Evolutionary conservation across 1,139 yeast genomes (phyloP).

Genomic region (Wickerhamiella pararugosa): DNA sequence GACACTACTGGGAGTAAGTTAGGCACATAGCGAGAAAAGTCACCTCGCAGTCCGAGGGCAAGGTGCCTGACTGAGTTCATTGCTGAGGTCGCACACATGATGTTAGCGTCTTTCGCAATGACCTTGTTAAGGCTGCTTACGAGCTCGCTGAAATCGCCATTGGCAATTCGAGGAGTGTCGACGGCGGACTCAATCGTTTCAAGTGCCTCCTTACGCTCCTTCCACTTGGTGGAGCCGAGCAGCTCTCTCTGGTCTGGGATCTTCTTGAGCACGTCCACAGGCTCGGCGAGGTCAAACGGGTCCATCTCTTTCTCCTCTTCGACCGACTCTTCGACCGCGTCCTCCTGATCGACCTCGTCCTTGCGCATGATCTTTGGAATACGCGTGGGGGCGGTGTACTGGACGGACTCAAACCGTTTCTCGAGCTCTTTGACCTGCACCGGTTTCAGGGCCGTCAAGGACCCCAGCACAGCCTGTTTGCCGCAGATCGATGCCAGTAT

Average conservation of each 20-base stretch:
- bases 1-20: conserved; percentile 47
- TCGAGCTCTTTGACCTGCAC: conserved; percentile 81
- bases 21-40: conserved; percentile 40
- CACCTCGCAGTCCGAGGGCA: conserved; percentile 48
- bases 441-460: conserved; percentile 68
- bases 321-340: conserved; percentile 22
- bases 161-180: conserved; percentile 34
- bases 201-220: conserved; percentile 75
- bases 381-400: conserved; percentile 9
- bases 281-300: conserved; percentile 40
- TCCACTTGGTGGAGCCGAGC: conserved; percentile 63
- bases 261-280: conserved; percentile 47
- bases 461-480: conserved; percentile 39
- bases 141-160: conserved; percentile 55
- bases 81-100: conserved; percentile 73
- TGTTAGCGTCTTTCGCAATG: conserved; percentile 67
- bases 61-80: conserved; percentile 51
- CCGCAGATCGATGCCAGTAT: conserved; percentile 71
- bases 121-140: conserved; percentile 51
- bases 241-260: conserved; percentile 51
- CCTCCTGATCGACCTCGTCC: conserved; percentile 19
- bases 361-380: conserved; percentile 13
- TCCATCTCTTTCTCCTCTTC: conserved; percentile 29
- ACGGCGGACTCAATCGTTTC: conserved; percentile 48
- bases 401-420: conserved; percentile 45